Conservation (phyloP, 805 yeast genomes). For the Pichia gijzeniarum region DNA sequence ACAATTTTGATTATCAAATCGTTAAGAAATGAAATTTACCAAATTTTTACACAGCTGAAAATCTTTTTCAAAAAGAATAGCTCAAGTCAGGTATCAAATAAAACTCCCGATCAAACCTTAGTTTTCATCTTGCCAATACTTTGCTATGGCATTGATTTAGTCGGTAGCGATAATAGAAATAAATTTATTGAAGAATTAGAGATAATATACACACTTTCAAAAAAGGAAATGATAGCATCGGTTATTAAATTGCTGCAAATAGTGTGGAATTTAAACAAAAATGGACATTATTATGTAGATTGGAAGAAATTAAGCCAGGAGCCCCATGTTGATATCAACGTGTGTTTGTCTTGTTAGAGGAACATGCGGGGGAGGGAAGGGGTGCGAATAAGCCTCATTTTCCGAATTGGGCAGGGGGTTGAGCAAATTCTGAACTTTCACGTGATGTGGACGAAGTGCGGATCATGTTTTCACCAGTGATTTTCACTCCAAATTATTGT, state of each 20-base stretch:
- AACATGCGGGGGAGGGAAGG: no score
- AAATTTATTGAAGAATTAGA: constrained; percentile 6
- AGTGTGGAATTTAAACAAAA: constrained; percentile 4
- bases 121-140: constrained; percentile 12
- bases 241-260: not conserved
- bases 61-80: no score
- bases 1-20: constrained; percentile 12
- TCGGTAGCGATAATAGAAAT: constrained; percentile 5
- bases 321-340: not conserved
- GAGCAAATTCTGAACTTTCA: no score
- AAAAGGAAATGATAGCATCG: not conserved
- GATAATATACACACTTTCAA: not conserved
- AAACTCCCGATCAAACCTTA: not conserved
- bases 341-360: no score
- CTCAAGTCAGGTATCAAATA: no score
- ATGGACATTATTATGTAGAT: constrained; percentile 12
- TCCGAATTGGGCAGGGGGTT: no score
- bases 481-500: no score
- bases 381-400: no score
- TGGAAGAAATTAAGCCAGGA: constrained; percentile 8
- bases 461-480: no score
- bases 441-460: no score
- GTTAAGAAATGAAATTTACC: constrained; percentile 1
- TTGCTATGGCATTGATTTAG: constrained; percentile 14
- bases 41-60: not conserved